Percentiles rank a stretch among this genome's conserved stretches.
Evolutionary conservation across 345 rosid species (phyloP).

Genomic region (Eutrema heterophyllum): DNA sequence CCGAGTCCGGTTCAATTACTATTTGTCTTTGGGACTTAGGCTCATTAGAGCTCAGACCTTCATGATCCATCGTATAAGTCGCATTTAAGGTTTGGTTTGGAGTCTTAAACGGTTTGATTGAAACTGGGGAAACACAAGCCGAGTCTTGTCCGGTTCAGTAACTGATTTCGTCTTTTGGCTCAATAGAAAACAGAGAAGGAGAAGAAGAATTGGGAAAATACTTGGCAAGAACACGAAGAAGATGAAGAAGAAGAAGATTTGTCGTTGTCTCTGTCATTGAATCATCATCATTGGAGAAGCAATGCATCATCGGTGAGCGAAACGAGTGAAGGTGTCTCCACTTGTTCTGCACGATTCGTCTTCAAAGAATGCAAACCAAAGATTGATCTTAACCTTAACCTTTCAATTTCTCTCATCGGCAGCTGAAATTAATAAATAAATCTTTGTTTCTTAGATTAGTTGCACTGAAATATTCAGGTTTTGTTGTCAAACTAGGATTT

Average conservation of each 20-base stretch:
- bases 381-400: conserved; percentile 48
- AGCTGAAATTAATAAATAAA: not conserved
- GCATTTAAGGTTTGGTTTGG: not conserved
- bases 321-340: conserved; percentile 62
- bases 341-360: conserved; percentile 32
- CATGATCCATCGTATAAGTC: not conserved
- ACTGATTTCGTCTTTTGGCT: not conserved
- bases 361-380: conserved; percentile 38
- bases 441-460: conserved; percentile 9
- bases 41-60: not conserved
- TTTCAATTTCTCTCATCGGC: conserved; percentile 76
- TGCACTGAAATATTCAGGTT: conserved; percentile 8
- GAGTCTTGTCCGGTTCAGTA: not conserved
- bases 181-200: conserved; percentile 34
- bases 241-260: conserved; percentile 34
- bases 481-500: conserved; percentile 7
- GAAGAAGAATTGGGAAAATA: not conserved
- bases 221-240: conserved; percentile 4
- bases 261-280: conserved; percentile 51
- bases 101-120: not conserved
- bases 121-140: not conserved
- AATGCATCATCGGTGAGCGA: conserved; percentile 57
- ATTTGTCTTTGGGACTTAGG: not conserved
- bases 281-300: conserved; percentile 41
- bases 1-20: not conserved